Evolutionary conservation across 805 yeast species (phyloP), one percentile per base, ranked within the genome.

Genomic region (Starmerella cellae): DNA sequence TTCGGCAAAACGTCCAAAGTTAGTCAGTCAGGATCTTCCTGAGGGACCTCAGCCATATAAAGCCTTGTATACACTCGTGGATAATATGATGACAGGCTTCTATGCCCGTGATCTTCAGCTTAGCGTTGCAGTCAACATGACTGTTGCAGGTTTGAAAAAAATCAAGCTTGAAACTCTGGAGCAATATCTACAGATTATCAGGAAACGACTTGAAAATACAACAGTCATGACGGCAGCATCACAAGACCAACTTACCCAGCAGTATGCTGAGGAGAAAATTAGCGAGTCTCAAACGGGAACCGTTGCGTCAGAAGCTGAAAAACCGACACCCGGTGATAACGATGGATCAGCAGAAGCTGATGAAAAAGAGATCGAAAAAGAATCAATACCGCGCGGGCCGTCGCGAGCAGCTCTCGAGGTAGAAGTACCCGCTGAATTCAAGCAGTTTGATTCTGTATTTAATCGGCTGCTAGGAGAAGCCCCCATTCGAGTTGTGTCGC

Each of bases 41-140:
- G 35, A 46, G 8, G 55, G 54, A 3, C 39, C 43, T 4, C 54
- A 44, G 42, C 52, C 66, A 38, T 82, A 78, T 57, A 71, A 78
- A 39, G 65, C 77, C 14, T 62, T 87, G 33, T 91, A 74, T 57
- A 73, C 78, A 22, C 67, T 88, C 45, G 77, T 80, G 13, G 75
- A 73, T 31, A 75, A 78, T 54, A 77, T 77, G 38, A 63, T 82
- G 44, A 69, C 74, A 26, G 69, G 69, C 30, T 79, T 83, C 55
- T 88, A 88, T 57, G 72, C 83, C 42, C 68, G 82, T 2, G 63
- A 73, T 9, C 63, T 91, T 6, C 79, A 91, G 4, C 71, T 70
- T 19, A 74, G 75, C 39, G 66, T 79, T 1, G 69, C 85, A 43
- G 70, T 69, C 19, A 69, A 73, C 35, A 77, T 79, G 70, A 82